Evolutionary conservation across 2,329 filamentous ascomycete species (phyloP).

Genomic region (Venturia aucupariae): DNA sequence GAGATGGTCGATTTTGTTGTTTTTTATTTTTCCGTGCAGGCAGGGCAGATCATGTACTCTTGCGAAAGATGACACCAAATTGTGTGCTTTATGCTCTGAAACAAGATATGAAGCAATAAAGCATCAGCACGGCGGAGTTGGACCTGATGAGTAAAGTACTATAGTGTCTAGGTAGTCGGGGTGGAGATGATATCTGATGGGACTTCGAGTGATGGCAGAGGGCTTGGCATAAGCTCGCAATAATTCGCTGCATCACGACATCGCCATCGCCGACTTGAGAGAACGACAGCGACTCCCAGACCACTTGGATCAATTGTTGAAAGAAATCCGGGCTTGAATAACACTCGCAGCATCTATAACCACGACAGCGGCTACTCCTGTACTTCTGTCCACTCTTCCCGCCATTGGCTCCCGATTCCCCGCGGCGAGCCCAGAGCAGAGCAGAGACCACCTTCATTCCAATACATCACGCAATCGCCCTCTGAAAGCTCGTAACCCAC

Average conservation of each 20-base stretch:
- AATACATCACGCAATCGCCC: neutral
- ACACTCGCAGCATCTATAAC: neutral
- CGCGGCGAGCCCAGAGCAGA: neutral
- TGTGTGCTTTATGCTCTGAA: neutral
- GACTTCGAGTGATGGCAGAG: too few species aligned
- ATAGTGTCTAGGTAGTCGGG: too few species aligned
- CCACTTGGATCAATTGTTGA: neutral
- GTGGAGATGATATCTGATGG: too few species aligned
- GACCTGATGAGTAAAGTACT: too few species aligned
- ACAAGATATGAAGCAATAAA: too few species aligned
- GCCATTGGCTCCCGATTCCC: neutral
- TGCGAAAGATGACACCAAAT: neutral
- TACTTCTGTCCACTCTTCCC: neutral
- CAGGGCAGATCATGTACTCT: too few species aligned
- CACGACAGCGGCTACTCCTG: neutral
- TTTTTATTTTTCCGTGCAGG: too few species aligned
- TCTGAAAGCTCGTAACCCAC: slow-evolving; percentile 1
- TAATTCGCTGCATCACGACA: neutral
- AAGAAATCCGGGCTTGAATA: neutral
- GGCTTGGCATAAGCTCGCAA: neutral
- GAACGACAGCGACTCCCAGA: neutral
- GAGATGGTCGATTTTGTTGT: neutral
- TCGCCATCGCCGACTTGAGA: neutral
- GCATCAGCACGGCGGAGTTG: too few species aligned
- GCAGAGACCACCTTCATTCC: neutral